phyloP scores from a whole-genome alignment of 805 yeast species.

The Pichia nanzhaoensis region DNA sequence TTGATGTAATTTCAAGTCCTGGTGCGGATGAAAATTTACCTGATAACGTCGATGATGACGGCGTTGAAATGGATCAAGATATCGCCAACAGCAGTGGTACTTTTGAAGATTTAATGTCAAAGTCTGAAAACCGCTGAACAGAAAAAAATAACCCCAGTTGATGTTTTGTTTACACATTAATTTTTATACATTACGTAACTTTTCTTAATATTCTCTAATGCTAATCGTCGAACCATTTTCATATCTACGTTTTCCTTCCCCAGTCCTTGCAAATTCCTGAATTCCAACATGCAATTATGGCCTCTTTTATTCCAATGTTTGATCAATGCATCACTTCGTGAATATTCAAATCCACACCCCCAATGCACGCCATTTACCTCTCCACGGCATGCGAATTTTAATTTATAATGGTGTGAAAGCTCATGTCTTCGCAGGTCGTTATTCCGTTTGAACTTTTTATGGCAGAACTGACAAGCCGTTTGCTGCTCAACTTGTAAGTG shows the following conservation, averaged over 20 bases:
- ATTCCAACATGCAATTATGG: background rate
- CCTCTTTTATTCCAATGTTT: background rate
- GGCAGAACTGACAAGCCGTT: constrained; percentile 20
- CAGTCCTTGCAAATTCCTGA: background rate
- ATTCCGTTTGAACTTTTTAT: constrained; percentile 19
- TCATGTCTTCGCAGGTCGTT: constrained; percentile 23
- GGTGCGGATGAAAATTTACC: background rate
- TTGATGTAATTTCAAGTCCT: background rate
- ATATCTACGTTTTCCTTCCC: background rate
- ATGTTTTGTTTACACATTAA: no score
- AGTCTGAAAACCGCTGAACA: no score
- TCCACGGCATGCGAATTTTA: background rate
- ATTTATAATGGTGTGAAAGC: constrained; percentile 12
- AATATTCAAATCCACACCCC: constrained; percentile 1
- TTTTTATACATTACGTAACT: no score
- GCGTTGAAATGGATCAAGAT: background rate
- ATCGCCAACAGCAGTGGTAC: no score
- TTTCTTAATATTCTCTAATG: background rate
- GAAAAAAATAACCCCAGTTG: no score
- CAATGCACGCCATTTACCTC: background rate
- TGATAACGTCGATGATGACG: background rate
- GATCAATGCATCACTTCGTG: background rate
- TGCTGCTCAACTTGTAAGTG: background rate
- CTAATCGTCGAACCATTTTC: background rate
- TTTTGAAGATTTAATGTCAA: no score